Evolutionary conservation across 2,329 filamentous ascomycete species (phyloP).

Genomic region (Phialocephala sp.): DNA sequence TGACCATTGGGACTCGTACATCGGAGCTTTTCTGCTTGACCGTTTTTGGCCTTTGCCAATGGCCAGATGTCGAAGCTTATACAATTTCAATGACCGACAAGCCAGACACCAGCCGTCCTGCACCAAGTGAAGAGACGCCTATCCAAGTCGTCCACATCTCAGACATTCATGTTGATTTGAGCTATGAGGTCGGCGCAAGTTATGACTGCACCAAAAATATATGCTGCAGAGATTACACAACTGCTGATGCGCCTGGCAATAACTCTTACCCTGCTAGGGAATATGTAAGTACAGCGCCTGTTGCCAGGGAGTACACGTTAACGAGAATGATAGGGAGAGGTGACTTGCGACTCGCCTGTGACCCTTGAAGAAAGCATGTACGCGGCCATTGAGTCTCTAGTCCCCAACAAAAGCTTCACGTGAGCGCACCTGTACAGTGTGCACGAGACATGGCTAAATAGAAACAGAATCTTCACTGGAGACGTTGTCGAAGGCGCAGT

Average conservation of each 20-base stretch:
- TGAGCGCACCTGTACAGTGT: not conserved
- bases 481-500: slow-evolving; percentile 49
- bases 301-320: not conserved
- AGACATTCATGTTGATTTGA: slow-evolving; percentile 50
- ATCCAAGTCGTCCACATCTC: slow-evolving; percentile 49
- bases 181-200: slow-evolving; percentile 46
- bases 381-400: slow-evolving; percentile 43
- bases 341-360: slow-evolving; percentile 46
- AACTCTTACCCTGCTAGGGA: slow-evolving; percentile 45
- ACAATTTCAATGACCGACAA: slow-evolving; percentile 45
- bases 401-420: slow-evolving; percentile 42
- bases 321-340: slow-evolving; percentile 15
- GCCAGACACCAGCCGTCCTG: slow-evolving; percentile 41
- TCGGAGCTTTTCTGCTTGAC: slow-evolving; percentile 58
- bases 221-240: slow-evolving; percentile 47
- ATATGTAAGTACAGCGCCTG: slow-evolving; percentile 41
- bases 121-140: slow-evolving; percentile 44
- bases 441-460: not conserved
- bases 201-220: slow-evolving; percentile 50
- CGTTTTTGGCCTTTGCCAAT: slow-evolving; percentile 57
- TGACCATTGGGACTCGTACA: slow-evolving; percentile 55
- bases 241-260: slow-evolving; percentile 45
- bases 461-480: slow-evolving; percentile 46
- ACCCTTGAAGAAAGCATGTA: slow-evolving; percentile 48
- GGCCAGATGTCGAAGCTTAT: slow-evolving; percentile 44